Evolutionary conservation across 1,284 basidiomycete species (phyloP).

Genomic region (Puccinia polysora): DNA sequence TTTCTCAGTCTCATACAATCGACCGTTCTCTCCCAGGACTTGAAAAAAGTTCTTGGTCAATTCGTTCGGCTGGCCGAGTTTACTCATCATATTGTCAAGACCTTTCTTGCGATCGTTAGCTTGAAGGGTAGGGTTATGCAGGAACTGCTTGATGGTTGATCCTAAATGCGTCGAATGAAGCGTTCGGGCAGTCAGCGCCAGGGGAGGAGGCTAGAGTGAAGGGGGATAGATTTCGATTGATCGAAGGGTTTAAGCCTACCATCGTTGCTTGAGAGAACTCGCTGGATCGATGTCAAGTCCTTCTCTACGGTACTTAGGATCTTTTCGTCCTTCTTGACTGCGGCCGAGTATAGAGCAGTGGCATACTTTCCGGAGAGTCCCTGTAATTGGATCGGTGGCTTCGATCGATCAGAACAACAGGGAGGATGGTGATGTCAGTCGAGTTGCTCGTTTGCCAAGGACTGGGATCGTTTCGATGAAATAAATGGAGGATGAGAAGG

Average conservation of each 20-base stretch:
- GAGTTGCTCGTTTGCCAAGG: too few relatives aligned
- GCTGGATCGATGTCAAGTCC: conserved; percentile 34
- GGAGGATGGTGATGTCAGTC: conserved; percentile 28
- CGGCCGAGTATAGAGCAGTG: conserved; percentile 85
- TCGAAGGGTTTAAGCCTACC: conserved; percentile 34
- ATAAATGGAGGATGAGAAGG: neutral
- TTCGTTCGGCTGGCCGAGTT: conserved; percentile 34
- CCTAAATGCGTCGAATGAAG: conserved; percentile 5
- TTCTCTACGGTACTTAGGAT: conserved; percentile 52
- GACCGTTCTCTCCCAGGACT: conserved; percentile 88
- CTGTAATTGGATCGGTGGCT: conserved; percentile 46
- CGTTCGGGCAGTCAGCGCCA: neutral
- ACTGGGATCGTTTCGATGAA: neutral
- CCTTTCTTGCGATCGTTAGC: conserved; percentile 37
- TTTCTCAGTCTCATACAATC: conserved; percentile 73
- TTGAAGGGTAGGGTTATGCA: conserved; percentile 43
- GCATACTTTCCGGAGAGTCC: conserved; percentile 80
- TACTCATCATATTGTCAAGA: conserved; percentile 20
- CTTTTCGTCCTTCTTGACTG: conserved; percentile 65
- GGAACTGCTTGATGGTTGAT: conserved; percentile 34
- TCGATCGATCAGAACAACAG: neutral
- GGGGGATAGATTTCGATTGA: too few relatives aligned
- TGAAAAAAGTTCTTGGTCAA: conserved; percentile 85
- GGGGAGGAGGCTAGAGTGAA: neutral
- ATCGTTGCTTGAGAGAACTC: conserved; percentile 34